Evolutionary conservation across 2,329 filamentous ascomycete species (phyloP).

Genomic region (Diaporthe sp.): DNA sequence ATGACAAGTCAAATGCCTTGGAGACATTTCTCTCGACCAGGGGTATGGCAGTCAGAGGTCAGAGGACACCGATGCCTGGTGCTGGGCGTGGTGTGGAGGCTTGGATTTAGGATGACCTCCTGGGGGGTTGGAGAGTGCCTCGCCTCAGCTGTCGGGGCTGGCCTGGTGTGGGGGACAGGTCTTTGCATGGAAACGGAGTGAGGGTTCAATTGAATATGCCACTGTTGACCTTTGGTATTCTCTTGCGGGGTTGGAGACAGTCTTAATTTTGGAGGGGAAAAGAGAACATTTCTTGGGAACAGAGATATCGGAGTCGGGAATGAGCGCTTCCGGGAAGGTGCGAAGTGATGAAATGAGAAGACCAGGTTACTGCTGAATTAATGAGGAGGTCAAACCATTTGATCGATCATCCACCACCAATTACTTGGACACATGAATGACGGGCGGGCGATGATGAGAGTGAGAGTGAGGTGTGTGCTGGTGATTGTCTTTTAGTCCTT

Average conservation of each 20-base stretch:
- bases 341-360: conserved; percentile 6
- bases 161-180: not conserved
- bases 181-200: conserved; percentile 32
- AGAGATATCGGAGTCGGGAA: conserved; percentile 13
- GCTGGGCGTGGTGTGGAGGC: not conserved
- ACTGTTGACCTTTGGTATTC: conserved; percentile 18
- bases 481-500: no score
- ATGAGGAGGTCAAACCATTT: not conserved
- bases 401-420: not conserved
- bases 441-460: not conserved
- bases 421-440: not conserved
- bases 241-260: not conserved
- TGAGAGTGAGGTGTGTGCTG: not conserved
- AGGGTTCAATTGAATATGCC: conserved; percentile 24
- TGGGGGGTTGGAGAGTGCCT: not conserved
- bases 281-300: not conserved
- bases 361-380: conserved; percentile 12
- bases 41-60: not conserved
- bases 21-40: not conserved
- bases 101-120: not conserved
- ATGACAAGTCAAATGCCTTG: not conserved
- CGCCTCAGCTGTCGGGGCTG: not conserved
- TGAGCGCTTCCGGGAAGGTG: not conserved
- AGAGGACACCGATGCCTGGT: not conserved
- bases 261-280: conserved; percentile 12